Percentiles rank a stretch among this genome's conserved stretches.
Evolutionary conservation across 495 filamentous ascomycete genomes (phyloP).

Genomic region (Saxophila tyrrhenica): DNA sequence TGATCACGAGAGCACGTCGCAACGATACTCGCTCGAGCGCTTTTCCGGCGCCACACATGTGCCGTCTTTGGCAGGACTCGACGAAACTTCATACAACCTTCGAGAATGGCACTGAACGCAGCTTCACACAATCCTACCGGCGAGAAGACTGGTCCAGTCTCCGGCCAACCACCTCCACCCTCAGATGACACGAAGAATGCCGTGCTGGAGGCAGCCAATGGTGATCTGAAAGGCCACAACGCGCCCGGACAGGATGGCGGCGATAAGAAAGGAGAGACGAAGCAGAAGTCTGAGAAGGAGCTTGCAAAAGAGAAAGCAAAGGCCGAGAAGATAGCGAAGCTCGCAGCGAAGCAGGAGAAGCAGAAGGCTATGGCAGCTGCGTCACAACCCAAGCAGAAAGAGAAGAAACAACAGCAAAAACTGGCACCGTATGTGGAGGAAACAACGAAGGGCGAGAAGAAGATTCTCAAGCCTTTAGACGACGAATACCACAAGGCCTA

Average conservation of each 20-base stretch:
- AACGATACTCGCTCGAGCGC: conserved; percentile 16
- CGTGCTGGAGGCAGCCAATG: conserved; percentile 22
- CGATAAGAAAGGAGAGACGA: conserved; percentile 27
- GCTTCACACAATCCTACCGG: conserved; percentile 21
- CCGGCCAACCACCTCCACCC: conserved; percentile 17
- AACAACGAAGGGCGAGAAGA: conserved; percentile 32
- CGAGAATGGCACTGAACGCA: conserved; percentile 18
- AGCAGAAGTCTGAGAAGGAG: conserved; percentile 34
- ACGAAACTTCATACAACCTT: not conserved
- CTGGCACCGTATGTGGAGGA: conserved; percentile 31
- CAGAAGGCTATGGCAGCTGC: conserved; percentile 31
- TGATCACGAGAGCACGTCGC: not conserved
- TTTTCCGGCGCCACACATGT: conserved; percentile 10
- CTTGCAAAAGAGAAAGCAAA: conserved; percentile 48
- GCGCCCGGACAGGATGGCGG: conserved; percentile 29
- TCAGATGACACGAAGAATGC: conserved; percentile 18
- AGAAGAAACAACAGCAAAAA: conserved; percentile 31
- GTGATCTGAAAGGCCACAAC: conserved; percentile 29
- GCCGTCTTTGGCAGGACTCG: not conserved
- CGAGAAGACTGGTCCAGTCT: conserved; percentile 17
- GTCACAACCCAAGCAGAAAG: conserved; percentile 40
- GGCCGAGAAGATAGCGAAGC: conserved; percentile 50
- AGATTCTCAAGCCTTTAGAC: conserved; percentile 32
- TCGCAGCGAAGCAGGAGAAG: conserved; percentile 48
- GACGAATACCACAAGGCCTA: conserved; percentile 40